phyloP scores from a whole-genome alignment of 352 stramenopile genomes.

The Pythium sp. region DNA sequence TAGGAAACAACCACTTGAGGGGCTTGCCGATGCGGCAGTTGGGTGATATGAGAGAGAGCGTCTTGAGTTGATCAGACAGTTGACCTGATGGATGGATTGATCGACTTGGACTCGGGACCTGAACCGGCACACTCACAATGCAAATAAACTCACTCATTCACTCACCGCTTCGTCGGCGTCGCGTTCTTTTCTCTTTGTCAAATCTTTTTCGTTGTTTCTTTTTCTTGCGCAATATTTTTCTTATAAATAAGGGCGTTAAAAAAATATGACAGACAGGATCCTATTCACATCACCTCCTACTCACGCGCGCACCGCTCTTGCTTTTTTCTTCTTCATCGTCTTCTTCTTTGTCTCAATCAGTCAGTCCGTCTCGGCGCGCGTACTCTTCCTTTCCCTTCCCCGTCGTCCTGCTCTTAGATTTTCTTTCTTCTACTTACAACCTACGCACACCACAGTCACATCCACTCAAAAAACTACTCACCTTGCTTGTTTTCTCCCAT shows the following conservation, averaged over 20 bases:
- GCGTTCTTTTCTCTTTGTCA: background rate
- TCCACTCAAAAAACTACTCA: constrained; percentile 1
- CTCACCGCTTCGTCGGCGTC: background rate
- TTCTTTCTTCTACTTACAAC: constrained; percentile 9
- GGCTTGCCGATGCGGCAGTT: background rate
- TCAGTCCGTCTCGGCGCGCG: background rate
- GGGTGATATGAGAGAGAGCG: background rate
- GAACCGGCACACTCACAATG: background rate
- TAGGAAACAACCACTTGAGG: background rate
- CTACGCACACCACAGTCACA: constrained; percentile 12
- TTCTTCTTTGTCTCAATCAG: constrained; percentile 2
- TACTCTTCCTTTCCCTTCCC: background rate
- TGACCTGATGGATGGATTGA: background rate
- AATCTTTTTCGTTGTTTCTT: constrained; percentile 11
- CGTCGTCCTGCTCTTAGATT: background rate
- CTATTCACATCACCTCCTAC: background rate
- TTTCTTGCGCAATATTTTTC: constrained; percentile 14
- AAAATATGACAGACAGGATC: constrained; percentile 7
- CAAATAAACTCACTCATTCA: no score
- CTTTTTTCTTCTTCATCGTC: background rate
- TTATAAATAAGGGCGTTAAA: constrained; percentile 11
- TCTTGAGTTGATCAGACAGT: constrained; percentile 8
- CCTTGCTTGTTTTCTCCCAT: background rate
- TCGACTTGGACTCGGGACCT: background rate
- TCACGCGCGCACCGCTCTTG: background rate